Base-by-base conservation (phyloP, 345 rosid species). In the Alliaria petiolata region DNA sequence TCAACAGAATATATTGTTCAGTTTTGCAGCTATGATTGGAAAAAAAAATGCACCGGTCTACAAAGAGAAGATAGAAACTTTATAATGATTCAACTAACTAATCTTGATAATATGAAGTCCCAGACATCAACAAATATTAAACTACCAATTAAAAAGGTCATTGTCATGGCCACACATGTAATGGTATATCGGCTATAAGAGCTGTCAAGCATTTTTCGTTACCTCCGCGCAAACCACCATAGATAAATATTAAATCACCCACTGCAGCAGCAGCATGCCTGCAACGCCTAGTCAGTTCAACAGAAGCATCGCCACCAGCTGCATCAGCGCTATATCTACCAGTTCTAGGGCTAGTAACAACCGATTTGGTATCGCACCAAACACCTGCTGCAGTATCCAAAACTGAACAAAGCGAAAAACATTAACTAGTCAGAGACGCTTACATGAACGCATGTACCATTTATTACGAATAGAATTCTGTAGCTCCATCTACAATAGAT, bases 351-450 rank as follows among this genome's bases (percentile, higher is more conserved):
- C 85, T 91, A 58, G 91, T 95, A 63, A 95, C 95, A 74, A 95
- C 98, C 76, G 98, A 95, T 74, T 91, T 95, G 56, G 97, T 91
- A 83, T 95, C 99, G 79, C 99, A 95, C 99, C 99, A 95, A 68
- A 95, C 98, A 68, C 99, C 99, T 20, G 99, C 98, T 56, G 99
- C 98, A 71, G 99, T 95, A 85, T 95, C 99, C 86, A 95, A 82
- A 57, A 95, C 99, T 95, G 74, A 31, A 85, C 49, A 62, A 75
- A 45, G 56, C 54, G 60, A 45, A 80, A 78, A 54, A 45, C 59
- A 54, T 65, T 53, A 61, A 59, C 43, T 33, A 67, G 66, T 72
- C 35, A 72, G 77, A 72, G 36, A 66, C 16, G 16, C 13, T 8
- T 68, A 43, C 13, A 60, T 31, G 47, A 38, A 44, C n/a, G 6